Conservation (phyloP, 768 basidiomycete species). For the Lactifluus pinguis region DNA sequence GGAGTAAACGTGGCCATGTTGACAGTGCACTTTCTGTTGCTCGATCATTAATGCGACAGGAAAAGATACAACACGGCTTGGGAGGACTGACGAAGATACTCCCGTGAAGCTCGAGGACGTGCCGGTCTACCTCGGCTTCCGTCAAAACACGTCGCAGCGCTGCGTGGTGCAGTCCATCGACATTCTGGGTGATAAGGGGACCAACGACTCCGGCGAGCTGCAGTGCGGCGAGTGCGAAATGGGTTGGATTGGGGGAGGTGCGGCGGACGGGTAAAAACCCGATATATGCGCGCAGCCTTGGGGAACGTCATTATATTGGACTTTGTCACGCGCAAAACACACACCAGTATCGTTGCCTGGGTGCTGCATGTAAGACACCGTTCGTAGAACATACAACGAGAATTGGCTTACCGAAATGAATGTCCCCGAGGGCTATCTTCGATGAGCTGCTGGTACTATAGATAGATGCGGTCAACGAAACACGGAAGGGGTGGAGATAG, state of each 20-base stretch:
- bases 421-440: constrained; percentile 62
- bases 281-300: constrained; percentile 63
- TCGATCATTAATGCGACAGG: not conserved
- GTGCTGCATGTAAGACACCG: not conserved
- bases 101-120: constrained; percentile 81
- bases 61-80: not conserved
- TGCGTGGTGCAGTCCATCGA: constrained; percentile 91
- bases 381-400: not conserved
- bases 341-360: constrained; percentile 79
- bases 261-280: constrained; percentile 86
- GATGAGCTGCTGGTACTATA: constrained; percentile 70
- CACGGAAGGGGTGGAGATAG: not conserved
- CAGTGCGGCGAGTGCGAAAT: constrained; percentile 78
- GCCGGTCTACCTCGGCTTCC: constrained; percentile 28
- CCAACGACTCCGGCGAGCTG: constrained; percentile 56
- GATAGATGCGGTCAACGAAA: constrained; percentile 7
- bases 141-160: constrained; percentile 45
- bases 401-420: constrained; percentile 50
- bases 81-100: constrained; percentile 57
- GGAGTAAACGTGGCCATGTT: constrained; percentile 56
- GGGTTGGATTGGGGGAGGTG: constrained; percentile 79
- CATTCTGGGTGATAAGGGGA: constrained; percentile 76
- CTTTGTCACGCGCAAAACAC: constrained; percentile 18
- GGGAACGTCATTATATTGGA: not conserved
- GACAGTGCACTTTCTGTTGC: constrained; percentile 70